Evolutionary conservation across 129 eudicot genomes (phyloP), one percentile per base, ranked within the genome.

Genomic region (Heracleum sosnowskyi): DNA sequence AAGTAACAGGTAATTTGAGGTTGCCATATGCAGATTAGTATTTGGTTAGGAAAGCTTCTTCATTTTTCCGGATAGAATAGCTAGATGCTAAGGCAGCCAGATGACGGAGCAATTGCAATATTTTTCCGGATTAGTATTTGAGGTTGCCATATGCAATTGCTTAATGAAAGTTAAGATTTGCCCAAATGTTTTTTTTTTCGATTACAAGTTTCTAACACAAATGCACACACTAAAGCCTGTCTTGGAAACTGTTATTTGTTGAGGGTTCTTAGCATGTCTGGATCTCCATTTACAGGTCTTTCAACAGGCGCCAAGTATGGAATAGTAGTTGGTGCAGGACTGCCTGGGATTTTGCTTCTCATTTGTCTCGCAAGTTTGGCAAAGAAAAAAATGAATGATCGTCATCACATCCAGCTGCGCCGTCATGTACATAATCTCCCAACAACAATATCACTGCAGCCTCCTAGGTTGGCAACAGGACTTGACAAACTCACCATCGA

Each of bases 401-500:
- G 22, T 18, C 55, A 28, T 41, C 60, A 7, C 39, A 29, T 44
- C 1, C 81, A 78, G 3, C 74, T 72, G 34, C 76, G 37, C 1
- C 69, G 28, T 0, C 64, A 34, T 42, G 31, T 73, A 24, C 29
- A 49, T 22, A 31, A 28, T 31, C 83, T 69, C 20, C 80, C 86
- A 18, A 70, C 69, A 73, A 24, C 82, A 17, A 18, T 83, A 37
- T 31, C 80, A 9, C 87, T 85, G 0, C 77, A 44, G 0, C 85
- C 85, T 12, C 9, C 69, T 4, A 36, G 77, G 4, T 31, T 83
- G 1, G 40, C 44, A 2, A 72, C 69, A 18, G 97, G 97, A 45
- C 89, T 92, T 8, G 96, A 90, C 60, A 47, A 74, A 64, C 60
- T 85, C 22, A 85, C 89, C 17, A 92, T 92, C 12, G 90, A 88